These are phyloP conservation scores for Coemansia aciculifera DNA, from an alignment of 192 early-diverging fungal species.

Conservation along the genomic window DNA sequence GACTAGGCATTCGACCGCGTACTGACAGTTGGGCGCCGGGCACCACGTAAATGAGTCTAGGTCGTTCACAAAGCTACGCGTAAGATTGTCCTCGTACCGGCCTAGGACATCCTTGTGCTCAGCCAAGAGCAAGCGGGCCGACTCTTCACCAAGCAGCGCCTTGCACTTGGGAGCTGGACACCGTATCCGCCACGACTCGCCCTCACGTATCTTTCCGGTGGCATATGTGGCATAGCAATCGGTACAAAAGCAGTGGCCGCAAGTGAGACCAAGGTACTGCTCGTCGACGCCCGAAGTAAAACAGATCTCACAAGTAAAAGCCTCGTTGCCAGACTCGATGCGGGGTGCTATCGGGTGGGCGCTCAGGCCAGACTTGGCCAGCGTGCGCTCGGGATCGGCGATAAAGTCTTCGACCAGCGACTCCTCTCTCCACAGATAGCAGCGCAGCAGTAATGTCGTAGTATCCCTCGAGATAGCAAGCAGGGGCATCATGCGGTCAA, in stretches of 20 bases:
- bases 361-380: slow-evolving; percentile 33
- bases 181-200: slow-evolving; percentile 84
- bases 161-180: slow-evolving; percentile 79
- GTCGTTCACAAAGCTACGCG: slow-evolving; percentile 93
- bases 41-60: slow-evolving; percentile 84
- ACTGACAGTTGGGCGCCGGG: slow-evolving; percentile 93
- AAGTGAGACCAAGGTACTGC: slow-evolving; percentile 69
- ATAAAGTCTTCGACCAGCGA: slow-evolving; percentile 47
- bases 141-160: slow-evolving; percentile 79
- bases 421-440: slow-evolving; percentile 50
- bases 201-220: slow-evolving; percentile 80
- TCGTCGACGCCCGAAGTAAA: slow-evolving; percentile 58
- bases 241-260: slow-evolving; percentile 86
- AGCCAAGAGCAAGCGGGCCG: slow-evolving; percentile 70
- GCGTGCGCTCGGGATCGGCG: slow-evolving; percentile 31
- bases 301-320: slow-evolving; percentile 90
- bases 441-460: slow-evolving; percentile 44
- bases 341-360: slow-evolving; percentile 13
- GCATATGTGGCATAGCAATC: slow-evolving; percentile 88
- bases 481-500: slow-evolving; percentile 35
- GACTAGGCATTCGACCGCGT: slow-evolving; percentile 88
- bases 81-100: slow-evolving; percentile 66
- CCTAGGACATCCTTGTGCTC: slow-evolving; percentile 42
- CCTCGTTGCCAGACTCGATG: slow-evolving; percentile 28
- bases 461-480: slow-evolving; percentile 38